Evolutionary conservation across 75 land plant genomes (phyloP).

Genomic region (Picea glauca): DNA sequence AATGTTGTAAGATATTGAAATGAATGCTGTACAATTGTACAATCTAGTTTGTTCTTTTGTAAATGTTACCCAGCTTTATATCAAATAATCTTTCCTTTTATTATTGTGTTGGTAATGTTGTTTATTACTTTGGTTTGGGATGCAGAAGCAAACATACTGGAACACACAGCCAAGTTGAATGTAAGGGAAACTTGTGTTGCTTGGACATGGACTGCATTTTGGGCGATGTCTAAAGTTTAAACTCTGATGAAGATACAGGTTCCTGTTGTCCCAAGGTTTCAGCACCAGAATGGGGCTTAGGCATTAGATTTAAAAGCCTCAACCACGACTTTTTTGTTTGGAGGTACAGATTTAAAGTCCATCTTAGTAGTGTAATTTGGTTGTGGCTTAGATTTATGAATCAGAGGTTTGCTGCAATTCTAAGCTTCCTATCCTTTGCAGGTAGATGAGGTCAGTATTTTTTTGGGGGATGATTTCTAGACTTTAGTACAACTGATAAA

Average conservation of each 20-base stretch:
- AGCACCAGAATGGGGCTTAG: background rate
- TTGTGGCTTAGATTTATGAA: background rate
- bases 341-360: background rate
- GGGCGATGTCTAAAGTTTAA: background rate
- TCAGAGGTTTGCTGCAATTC: background rate
- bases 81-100: background rate
- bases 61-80: background rate
- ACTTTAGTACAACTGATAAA: background rate
- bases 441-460: background rate
- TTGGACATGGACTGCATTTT: background rate
- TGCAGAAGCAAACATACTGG: background rate
- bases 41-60: background rate
- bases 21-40: background rate
- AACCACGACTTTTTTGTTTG: background rate
- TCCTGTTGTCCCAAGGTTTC: background rate
- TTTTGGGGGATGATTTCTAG: background rate
- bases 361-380: background rate
- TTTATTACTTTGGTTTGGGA: background rate
- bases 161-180: background rate
- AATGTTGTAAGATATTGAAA: constrained; percentile 4
- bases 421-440: background rate
- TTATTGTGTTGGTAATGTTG: background rate
- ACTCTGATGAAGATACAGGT: background rate
- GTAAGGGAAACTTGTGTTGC: background rate
- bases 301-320: background rate